phyloP scores from a whole-genome alignment of 345 rosid species.

The Arabidopsis suecica region DNA sequence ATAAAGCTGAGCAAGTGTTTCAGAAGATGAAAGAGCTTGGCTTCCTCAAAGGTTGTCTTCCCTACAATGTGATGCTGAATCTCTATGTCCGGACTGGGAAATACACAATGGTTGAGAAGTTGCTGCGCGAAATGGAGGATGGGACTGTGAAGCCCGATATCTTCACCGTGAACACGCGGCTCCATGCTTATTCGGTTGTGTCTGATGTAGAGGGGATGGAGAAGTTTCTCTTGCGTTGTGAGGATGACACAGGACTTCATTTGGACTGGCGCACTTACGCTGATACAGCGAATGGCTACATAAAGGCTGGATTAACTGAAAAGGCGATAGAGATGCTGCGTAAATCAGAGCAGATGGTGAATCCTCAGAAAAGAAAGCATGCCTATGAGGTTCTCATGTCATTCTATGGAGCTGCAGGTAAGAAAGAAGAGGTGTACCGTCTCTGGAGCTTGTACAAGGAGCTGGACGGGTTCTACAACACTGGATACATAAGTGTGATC shows the following conservation, averaged over 20 bases:
- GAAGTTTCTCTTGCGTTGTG: slow-evolving; percentile 55
- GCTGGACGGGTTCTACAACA: slow-evolving; percentile 46
- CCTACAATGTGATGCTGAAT: slow-evolving; percentile 63
- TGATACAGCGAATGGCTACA: slow-evolving; percentile 53
- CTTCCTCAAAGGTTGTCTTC: slow-evolving; percentile 36
- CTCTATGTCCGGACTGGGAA: slow-evolving; percentile 52
- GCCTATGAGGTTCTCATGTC: slow-evolving; percentile 57
- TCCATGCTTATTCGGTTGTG: slow-evolving; percentile 58
- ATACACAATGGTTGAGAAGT: slow-evolving; percentile 49
- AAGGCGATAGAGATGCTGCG: slow-evolving; percentile 54
- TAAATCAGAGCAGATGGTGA: slow-evolving; percentile 50
- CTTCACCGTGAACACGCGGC: slow-evolving; percentile 50
- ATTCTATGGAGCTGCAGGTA: slow-evolving; percentile 52
- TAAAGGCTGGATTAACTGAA: slow-evolving; percentile 55
- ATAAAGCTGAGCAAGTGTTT: slow-evolving; percentile 55
- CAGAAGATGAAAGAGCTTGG: slow-evolving; percentile 49
- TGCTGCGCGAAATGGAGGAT: slow-evolving; percentile 65
- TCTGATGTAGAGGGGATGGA: slow-evolving; percentile 61
- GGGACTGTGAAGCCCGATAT: slow-evolving; percentile 45
- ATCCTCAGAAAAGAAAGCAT: slow-evolving; percentile 18
- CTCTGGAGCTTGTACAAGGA: slow-evolving; percentile 61
- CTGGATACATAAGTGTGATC: slow-evolving; percentile 56
- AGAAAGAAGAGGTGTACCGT: slow-evolving; percentile 56
- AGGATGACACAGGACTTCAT: slow-evolving; percentile 45
- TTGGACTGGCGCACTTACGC: slow-evolving; percentile 59